Base-by-base conservation (phyloP, 1,284 basidiomycete genomes). In the Cutaneotrichosporon sp. region DNA sequence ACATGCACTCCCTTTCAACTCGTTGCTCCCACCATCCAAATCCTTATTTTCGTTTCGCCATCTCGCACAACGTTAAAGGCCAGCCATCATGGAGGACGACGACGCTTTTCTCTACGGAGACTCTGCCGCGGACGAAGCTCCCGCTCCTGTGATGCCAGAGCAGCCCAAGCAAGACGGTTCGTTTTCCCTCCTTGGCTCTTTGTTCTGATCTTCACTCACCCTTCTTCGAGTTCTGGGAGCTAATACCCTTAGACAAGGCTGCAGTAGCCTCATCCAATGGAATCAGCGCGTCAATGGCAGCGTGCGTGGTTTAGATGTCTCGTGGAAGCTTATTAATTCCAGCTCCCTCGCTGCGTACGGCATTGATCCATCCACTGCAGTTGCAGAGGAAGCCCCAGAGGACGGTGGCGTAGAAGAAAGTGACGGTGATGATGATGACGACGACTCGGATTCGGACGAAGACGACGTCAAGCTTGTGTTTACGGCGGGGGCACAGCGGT, bases 381-480 rank as follows among this genome's bases (percentile, higher is more conserved):
- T 66, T 1, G 60, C 61, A 2, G 66, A 66, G 50, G 61, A 59
- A 26, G 50, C 58, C 17, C 59, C 64, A 1, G 67, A 68, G 41
- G 68, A 72, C 12, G 71, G 66, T 1, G 72, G 67, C 20, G 68
- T 64, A 7, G 67, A 72, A 47, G 71, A 70, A 35, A 70, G 71
- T 12, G 63, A 57, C 8, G 66, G 59, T 7, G 61, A 60, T 1
- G 65, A 64, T 27, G 67, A 68, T 11, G 63, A 64, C 4, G 65
- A 65, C 2, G 64, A 69, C 4, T 64, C 65, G 2, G 72, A 75
- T 17, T 67, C 67, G n/a, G 75, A 77, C 27, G 75, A n/a, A n/a
- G n/a, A 73, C 46, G 71, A 69, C 55, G 60, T 73, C 50, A 70
- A 75, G 62, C 66, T 77, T 45, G 74, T 75, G 37, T 70, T 76